Conservation (phyloP, 768 basidiomycete species). For the Floccularia luteovirens region DNA sequence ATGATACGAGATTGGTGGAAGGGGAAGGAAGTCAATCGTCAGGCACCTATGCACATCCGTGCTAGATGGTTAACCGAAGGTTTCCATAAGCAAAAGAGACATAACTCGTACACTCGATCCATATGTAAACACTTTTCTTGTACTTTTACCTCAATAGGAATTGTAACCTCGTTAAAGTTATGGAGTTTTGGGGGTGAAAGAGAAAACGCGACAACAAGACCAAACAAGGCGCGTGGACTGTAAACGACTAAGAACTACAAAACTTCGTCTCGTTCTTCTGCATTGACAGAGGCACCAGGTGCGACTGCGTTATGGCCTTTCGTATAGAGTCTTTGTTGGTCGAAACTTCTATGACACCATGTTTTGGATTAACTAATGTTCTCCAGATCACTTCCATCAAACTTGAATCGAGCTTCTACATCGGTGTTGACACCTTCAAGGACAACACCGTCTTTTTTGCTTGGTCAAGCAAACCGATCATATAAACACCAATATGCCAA, state of each 20-base stretch:
- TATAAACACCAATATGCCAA: conserved; percentile 53
- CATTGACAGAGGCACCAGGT: too few species aligned
- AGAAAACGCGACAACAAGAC: conserved; percentile 20
- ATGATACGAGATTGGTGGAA: conserved; percentile 36
- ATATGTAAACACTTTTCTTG: too few species aligned
- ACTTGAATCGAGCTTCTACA: conserved; percentile 26
- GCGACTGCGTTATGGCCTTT: too few species aligned
- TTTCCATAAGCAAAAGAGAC: neutral
- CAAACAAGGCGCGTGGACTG: conserved; percentile 17
- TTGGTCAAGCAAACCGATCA: conserved; percentile 32
- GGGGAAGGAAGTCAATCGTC: conserved; percentile 38
- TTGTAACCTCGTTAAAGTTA: too few species aligned
- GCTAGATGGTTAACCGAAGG: conserved; percentile 27
- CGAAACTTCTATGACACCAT: neutral
- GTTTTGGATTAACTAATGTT: neutral
- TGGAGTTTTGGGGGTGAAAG: too few species aligned
- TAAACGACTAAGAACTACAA: neutral
- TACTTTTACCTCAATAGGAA: too few species aligned
- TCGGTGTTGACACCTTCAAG: conserved; percentile 24
- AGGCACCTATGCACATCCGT: conserved; percentile 65
- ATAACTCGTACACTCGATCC: neutral
- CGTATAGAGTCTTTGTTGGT: neutral
- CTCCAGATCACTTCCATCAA: conserved; percentile 15
- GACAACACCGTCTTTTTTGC: conserved; percentile 37
- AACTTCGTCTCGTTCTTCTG: neutral